phyloP scores from a whole-genome alignment of 352 stramenopile species.

The Pelagophyceae sp. region DNA sequence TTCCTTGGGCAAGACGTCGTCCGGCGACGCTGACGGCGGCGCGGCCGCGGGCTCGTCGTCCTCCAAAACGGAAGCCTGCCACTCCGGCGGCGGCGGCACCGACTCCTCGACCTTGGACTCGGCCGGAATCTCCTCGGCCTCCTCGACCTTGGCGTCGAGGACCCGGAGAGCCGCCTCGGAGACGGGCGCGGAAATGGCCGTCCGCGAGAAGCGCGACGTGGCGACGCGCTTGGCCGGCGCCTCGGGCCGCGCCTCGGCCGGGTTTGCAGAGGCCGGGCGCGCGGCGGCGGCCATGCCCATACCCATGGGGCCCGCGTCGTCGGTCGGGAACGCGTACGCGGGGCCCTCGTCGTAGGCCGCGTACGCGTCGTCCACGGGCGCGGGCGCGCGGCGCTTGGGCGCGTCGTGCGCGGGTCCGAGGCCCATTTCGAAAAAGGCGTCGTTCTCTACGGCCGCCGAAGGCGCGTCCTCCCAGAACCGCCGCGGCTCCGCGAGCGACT shows the following conservation, averaged over 20 bases:
- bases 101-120: background rate
- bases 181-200: background rate
- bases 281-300: background rate
- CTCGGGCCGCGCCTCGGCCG: background rate
- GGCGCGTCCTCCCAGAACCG: background rate
- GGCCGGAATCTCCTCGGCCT: background rate
- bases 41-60: background rate
- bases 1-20: slow-evolving; percentile 21
- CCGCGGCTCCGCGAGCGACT: background rate
- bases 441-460: background rate
- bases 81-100: background rate
- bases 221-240: background rate
- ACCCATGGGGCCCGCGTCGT: background rate
- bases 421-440: background rate
- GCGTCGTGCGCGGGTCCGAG: too few relatives aligned
- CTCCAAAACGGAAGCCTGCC: background rate
- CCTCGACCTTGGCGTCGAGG: background rate
- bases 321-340: background rate
- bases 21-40: background rate
- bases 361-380: too few relatives aligned
- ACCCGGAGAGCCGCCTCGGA: background rate
- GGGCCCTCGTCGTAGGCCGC: background rate
- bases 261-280: background rate
- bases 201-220: background rate
- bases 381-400: background rate